These are phyloP conservation scores for Cubamyces sp. DNA, from an alignment of 768 basidiomycete genomes.

Conservation along the genomic window DNA sequence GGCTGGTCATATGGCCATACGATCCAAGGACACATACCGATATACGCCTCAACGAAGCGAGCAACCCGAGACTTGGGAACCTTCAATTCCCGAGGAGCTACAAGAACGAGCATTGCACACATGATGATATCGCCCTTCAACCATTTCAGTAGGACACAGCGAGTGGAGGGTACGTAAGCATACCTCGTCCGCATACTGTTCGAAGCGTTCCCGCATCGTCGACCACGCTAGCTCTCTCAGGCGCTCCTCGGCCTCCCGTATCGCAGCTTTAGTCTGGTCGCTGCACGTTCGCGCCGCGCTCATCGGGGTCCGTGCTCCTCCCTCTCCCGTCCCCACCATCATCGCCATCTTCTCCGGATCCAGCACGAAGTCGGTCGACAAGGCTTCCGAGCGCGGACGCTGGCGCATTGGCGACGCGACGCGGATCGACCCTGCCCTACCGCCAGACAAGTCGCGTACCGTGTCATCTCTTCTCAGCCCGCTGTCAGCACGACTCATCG, in stretches of 20 bases:
- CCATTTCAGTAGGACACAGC: constrained; percentile 9
- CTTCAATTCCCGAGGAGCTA: constrained; percentile 62
- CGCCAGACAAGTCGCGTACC: constrained; percentile 20
- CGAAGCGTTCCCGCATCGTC: constrained; percentile 56
- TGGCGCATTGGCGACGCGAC: constrained; percentile 19
- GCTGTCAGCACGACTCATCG: constrained; percentile 23
- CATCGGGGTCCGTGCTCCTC: constrained; percentile 7
- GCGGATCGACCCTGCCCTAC: background rate
- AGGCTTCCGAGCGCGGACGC: constrained; percentile 27
- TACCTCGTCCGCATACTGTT: constrained; percentile 68
- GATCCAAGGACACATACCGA: constrained; percentile 51
- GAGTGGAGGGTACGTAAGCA: background rate
- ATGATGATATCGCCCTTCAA: constrained; percentile 77
- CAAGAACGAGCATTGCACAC: constrained; percentile 70
- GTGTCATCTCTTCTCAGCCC: constrained; percentile 26
- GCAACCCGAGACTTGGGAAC: constrained; percentile 48
- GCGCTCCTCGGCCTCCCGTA: constrained; percentile 53
- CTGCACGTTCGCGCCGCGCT: constrained; percentile 23
- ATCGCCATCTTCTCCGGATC: constrained; percentile 10
- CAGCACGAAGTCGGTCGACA: constrained; percentile 27
- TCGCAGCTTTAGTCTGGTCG: constrained; percentile 24
- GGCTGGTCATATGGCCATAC: background rate
- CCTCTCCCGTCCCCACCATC: background rate
- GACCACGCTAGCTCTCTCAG: constrained; percentile 61
- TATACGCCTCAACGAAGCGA: constrained; percentile 70